Evolutionary conservation across 2,329 filamentous ascomycete species (phyloP).

Genomic region (Penicillium sp.): DNA sequence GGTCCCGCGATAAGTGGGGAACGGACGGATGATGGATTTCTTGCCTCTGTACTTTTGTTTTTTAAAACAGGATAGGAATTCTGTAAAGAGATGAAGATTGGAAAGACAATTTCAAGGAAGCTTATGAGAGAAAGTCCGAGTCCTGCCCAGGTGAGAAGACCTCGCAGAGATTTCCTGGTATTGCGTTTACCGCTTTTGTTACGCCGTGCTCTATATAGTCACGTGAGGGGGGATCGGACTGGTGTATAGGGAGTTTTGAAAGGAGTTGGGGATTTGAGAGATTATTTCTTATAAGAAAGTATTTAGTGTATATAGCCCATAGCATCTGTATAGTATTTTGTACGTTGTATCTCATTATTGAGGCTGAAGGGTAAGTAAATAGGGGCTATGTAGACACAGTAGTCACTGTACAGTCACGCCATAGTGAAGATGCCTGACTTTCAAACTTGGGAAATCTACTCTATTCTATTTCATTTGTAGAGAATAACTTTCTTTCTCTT

Average conservation of each 20-base stretch:
- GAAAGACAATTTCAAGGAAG: neutral
- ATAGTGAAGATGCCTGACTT: neutral
- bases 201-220: conserved; percentile 17
- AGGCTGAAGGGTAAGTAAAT: neutral
- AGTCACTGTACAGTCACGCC: neutral
- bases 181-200: conserved; percentile 18
- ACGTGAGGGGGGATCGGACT: conserved; percentile 7
- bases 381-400: neutral
- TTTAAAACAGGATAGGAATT: neutral
- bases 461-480: neutral
- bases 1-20: conserved; percentile 28
- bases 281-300: neutral
- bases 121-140: conserved; percentile 1
- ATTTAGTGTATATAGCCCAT: too few species aligned
- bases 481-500: neutral
- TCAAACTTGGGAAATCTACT: neutral
- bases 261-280: neutral
- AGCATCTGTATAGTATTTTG: too few species aligned
- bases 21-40: conserved; percentile 17
- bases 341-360: neutral
- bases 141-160: neutral
- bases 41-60: neutral
- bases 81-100: neutral
- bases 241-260: neutral
- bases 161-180: conserved; percentile 25